phyloP scores from a whole-genome alignment of 106 monocot species.

The Dendrobium chrysotoxum region DNA sequence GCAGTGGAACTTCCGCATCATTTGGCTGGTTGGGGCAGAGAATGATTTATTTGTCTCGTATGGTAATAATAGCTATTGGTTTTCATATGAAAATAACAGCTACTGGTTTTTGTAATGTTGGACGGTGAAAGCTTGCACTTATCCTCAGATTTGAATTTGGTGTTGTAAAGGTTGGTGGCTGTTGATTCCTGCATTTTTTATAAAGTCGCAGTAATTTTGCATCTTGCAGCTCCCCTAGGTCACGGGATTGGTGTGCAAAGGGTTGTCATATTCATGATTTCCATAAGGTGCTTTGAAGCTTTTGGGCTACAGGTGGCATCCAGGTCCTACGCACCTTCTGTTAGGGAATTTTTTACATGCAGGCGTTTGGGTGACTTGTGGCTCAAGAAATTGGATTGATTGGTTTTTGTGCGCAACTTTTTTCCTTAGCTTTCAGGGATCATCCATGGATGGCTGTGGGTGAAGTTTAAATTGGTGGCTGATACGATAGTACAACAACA shows the following conservation, averaged over 20 bases:
- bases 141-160: neutral
- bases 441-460: neutral
- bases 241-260: neutral
- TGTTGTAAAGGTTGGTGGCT: neutral
- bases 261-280: neutral
- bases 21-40: neutral
- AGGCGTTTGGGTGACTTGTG: neutral
- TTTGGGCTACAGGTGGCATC: neutral
- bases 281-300: neutral
- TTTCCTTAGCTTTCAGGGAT: neutral
- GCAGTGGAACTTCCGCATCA: neutral
- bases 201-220: neutral
- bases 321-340: neutral
- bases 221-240: neutral
- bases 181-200: neutral
- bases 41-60: neutral
- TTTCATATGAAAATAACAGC: neutral
- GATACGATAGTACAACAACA: too few relatives aligned
- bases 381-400: neutral
- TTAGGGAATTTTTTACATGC: neutral
- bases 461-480: neutral
- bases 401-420: neutral
- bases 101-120: neutral
- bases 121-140: neutral
- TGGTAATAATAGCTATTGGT: neutral